phyloP scores from a whole-genome alignment of 2,329 filamentous ascomycete genomes.

The Hypoxylon sp. region DNA sequence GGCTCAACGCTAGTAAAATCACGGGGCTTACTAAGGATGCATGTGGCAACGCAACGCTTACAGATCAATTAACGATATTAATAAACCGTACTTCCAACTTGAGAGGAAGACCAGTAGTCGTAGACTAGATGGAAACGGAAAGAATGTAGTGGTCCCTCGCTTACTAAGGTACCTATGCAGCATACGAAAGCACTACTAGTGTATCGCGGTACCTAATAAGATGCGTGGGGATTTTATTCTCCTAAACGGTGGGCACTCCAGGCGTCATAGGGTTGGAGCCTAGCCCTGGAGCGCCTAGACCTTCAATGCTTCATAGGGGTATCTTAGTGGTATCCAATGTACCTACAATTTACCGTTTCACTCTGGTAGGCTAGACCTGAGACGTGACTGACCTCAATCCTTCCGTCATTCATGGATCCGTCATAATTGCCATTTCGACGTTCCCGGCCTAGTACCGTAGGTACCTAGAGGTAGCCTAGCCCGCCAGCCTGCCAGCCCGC shows the following conservation, averaged over 20 bases:
- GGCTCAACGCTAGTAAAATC: slow-evolving; percentile 26
- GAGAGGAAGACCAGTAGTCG: slow-evolving; percentile 16
- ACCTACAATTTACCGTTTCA: slow-evolving; percentile 41
- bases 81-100: slow-evolving; percentile 9
- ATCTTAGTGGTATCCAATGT: not conserved
- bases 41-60: slow-evolving; percentile 24
- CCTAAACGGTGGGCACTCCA: slow-evolving; percentile 10
- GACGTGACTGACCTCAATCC: slow-evolving; percentile 25
- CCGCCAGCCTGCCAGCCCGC: too few species aligned
- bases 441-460: slow-evolving; percentile 13
- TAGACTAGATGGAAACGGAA: slow-evolving; percentile 37
- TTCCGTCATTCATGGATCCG: slow-evolving; percentile 42
- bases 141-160: slow-evolving; percentile 24
- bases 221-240: slow-evolving; percentile 15
- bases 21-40: slow-evolving; percentile 30
- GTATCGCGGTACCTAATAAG: not conserved
- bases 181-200: not conserved
- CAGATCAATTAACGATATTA: not conserved
- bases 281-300: slow-evolving; percentile 1
- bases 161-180: slow-evolving; percentile 24
- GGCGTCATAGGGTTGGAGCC: not conserved
- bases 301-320: not conserved
- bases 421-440: slow-evolving; percentile 39
- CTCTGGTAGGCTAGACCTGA: slow-evolving; percentile 34
- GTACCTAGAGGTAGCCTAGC: too few species aligned